Evolutionary conservation across 805 yeast species (phyloP), one percentile per base, ranked within the genome.

Genomic region (Candida silvatica): DNA sequence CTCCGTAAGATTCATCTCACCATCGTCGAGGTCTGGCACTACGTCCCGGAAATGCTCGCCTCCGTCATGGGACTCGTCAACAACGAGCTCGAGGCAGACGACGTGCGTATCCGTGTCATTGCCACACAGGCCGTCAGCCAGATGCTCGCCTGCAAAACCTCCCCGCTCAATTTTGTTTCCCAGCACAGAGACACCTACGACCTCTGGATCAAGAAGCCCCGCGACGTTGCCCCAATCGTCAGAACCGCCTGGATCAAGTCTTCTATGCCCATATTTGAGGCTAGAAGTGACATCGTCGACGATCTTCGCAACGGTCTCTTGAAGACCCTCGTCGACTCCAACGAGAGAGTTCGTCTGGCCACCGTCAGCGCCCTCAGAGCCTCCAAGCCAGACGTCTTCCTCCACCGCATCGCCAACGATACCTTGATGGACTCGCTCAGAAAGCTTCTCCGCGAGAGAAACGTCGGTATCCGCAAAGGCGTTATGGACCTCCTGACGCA

Each of bases 41-140:
- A 72, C 34, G 77, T 77, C 0, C 96, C 96, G 0, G 92, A 81
- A 31, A 59, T 83, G 16, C 62, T 84, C 8, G 67, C 72, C 3
- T 74, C 92, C 1, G 80, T 82, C 0, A 73, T 83, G 66, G 92
- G 94, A 0, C 69, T 84, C 34, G 61, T 87, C 4, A 84, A 83
- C 44, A 86, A 83, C 47, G 94, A 87, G 44, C 59, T 87, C 28
- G 75, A 74, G 38, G 85, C 94, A 0, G 83, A 80, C 28, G 71
- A 77, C 43, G 75, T 72, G 20, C 54, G 63, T 12, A 64, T 82
- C 15, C 67, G 96, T 42, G 51, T 67, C 0, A 55, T 80, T 35
- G 87, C 95, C 0, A 81, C 94, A 0, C 71, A 71, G 29, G 72
- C 92, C 0, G 69, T 88, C 2, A 90, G 94, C 0, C 56, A 67